Conservation (phyloP, 1,284 basidiomycete species). For the Puccinia novopanici region DNA sequence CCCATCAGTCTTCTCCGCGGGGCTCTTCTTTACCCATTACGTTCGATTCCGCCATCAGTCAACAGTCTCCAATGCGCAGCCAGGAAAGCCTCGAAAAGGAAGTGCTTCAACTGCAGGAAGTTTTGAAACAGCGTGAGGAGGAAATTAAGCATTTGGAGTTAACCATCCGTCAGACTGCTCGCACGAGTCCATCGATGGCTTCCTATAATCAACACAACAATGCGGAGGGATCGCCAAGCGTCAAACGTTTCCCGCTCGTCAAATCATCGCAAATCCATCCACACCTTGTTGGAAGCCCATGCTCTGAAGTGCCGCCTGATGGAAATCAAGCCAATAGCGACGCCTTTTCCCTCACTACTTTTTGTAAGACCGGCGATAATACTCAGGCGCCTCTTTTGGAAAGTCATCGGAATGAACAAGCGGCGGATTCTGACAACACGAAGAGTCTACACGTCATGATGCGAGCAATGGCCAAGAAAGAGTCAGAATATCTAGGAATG, state of each 20-base stretch:
- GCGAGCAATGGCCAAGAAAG: slow-evolving; percentile 92
- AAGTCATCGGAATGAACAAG: background rate
- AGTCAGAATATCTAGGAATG: slow-evolving; percentile 75
- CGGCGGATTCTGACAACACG: slow-evolving; percentile 1
- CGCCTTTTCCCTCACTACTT: background rate
- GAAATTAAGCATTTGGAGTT: slow-evolving; percentile 22
- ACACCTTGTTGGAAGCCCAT: background rate
- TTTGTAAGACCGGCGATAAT: background rate
- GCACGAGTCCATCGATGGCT: background rate
- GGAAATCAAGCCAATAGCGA: background rate
- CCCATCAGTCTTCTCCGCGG: background rate
- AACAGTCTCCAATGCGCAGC: slow-evolving; percentile 35
- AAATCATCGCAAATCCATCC: background rate
- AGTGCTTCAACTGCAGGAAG: slow-evolving; percentile 84
- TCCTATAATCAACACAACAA: background rate
- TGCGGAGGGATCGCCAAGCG: background rate
- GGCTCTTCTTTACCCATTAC: background rate
- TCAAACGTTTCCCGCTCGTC: background rate
- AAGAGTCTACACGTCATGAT: slow-evolving; percentile 32
- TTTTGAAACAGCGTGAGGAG: slow-evolving; percentile 74
- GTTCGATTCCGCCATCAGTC: background rate
- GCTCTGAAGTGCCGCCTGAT: background rate
- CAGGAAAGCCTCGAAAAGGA: slow-evolving; percentile 79
- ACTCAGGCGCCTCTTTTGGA: background rate
- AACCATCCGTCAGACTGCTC: background rate